Conservation (phyloP, 2,329 filamentous ascomycete species). For the Aspergillus brunneoviolaceus region DNA sequence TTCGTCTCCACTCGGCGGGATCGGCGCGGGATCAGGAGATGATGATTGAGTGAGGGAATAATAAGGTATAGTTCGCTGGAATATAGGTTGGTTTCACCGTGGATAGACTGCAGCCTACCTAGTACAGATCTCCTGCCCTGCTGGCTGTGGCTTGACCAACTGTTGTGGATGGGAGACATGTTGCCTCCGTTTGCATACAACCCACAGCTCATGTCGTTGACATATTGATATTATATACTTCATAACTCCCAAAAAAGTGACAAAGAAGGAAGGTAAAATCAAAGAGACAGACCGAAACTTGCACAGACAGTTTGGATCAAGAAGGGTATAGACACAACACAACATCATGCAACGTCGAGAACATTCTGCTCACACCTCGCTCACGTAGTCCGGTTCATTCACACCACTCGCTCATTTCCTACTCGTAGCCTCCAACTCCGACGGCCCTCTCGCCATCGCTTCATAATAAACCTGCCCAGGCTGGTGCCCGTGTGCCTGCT, state of each 20-base stretch:
- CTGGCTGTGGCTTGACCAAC: neutral
- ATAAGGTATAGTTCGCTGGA: neutral
- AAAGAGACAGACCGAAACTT: neutral
- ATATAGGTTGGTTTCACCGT: neutral
- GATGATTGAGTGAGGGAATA: neutral
- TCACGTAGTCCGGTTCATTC: neutral
- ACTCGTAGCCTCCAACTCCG: slow-evolving; percentile 19
- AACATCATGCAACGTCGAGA: neutral
- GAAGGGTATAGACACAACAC: neutral
- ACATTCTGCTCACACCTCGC: neutral
- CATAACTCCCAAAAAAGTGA: neutral
- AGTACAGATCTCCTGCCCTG: neutral
- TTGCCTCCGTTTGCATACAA: neutral
- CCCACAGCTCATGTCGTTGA: neutral
- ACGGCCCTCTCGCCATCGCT: slow-evolving; percentile 6
- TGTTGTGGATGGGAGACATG: neutral
- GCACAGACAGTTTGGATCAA: neutral
- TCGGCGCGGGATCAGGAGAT: neutral
- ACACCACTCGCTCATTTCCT: neutral
- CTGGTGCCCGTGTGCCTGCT: neutral
- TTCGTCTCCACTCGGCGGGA: neutral
- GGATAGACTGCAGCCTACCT: neutral
- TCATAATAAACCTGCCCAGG: neutral
- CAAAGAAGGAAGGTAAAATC: neutral
- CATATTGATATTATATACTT: neutral